Base-by-base conservation (phyloP, 371 early-diverging fungal species). In the Mortierella sp. region DNA sequence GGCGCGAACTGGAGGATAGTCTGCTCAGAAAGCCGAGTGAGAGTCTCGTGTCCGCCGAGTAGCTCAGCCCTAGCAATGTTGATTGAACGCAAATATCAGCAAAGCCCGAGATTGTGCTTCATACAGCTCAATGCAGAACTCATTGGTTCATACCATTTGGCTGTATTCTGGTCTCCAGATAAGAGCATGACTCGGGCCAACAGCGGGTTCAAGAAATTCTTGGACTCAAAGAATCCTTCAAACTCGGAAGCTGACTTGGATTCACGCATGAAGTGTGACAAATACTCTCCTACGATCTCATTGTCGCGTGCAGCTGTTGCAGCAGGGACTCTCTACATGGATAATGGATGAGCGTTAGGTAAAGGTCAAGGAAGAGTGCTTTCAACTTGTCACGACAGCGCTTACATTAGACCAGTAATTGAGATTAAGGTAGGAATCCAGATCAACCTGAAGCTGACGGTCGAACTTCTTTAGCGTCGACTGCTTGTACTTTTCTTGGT, bases 1-100 rank as follows among this genome's bases (percentile, higher is more conserved):
- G 60, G 57, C 0, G 59, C 41, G 52, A 74, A 74, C 54, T 63
- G 45, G 29, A 74, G 60, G 24, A 63, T 63, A 13, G 76, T 68
- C 60, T 74, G 43, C 21, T 67, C 57, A 2, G 68, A 31, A 37
- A 74, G 28, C 17, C 39, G 13, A 3, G 60, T n/a, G 14, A 74
- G 46, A 48, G 16, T 57, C 46, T 60, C 64, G 25, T 56, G 43
- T 13, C 31, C 31, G 6, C 58, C 28, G 19, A 69, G 58, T 22
- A 69, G 40, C 12, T n/a, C 28, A 24, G 63, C 51, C 63, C 62
- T 62, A 46, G 22, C 5, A 37, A 40, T 46, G 25, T n/a, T 7
- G n/a, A 46, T 17, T 47, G 28, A 2, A 19, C 19, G 29, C 13
- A 25, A 27, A 21, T 4, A 44, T 31, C 41, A 29, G 0, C n/a